These are phyloP conservation scores for Saturnispora halmiae DNA, from an alignment of 805 yeast genomes.

Conservation along the genomic window DNA sequence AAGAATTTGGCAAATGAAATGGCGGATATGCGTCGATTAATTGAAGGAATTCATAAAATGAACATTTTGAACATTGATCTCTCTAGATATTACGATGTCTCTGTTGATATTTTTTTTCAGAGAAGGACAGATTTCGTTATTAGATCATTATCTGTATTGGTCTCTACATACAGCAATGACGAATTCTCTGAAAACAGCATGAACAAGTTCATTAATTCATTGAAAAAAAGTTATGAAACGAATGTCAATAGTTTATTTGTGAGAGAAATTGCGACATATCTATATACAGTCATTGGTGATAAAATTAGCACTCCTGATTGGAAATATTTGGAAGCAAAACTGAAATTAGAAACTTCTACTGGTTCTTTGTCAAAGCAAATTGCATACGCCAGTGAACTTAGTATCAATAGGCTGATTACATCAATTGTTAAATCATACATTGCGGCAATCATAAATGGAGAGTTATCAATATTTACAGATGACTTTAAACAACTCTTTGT, in stretches of 20 bases:
- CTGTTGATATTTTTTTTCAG: slow-evolving; percentile 3
- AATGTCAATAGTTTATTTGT: slow-evolving; percentile 14
- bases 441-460: slow-evolving; percentile 2
- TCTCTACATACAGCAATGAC: not conserved
- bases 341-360: slow-evolving; percentile 10
- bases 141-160: slow-evolving; percentile 6
- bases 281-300: slow-evolving; percentile 20
- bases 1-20: slow-evolving; percentile 8
- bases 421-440: slow-evolving; percentile 4
- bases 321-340: slow-evolving; percentile 12
- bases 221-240: slow-evolving; percentile 1
- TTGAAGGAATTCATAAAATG: slow-evolving; percentile 3
- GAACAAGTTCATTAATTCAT: not conserved
- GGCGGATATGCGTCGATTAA: slow-evolving; percentile 2
- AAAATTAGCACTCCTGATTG: slow-evolving; percentile 18
- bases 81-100: not conserved
- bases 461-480: not conserved
- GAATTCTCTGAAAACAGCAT: not conserved
- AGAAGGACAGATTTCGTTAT: slow-evolving; percentile 5
- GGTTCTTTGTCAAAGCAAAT: slow-evolving; percentile 19
- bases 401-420: slow-evolving; percentile 9
- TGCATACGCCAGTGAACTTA: slow-evolving; percentile 18
- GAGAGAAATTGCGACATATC: slow-evolving; percentile 18
- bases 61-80: slow-evolving; percentile 7
- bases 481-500: slow-evolving; percentile 1